A percentile compares a stretch with the other conserved stretches of the same genome.
These are phyloP conservation scores for Tephrocybe rancida DNA, from an alignment of 768 basidiomycete genomes.

Conservation along the genomic window DNA sequence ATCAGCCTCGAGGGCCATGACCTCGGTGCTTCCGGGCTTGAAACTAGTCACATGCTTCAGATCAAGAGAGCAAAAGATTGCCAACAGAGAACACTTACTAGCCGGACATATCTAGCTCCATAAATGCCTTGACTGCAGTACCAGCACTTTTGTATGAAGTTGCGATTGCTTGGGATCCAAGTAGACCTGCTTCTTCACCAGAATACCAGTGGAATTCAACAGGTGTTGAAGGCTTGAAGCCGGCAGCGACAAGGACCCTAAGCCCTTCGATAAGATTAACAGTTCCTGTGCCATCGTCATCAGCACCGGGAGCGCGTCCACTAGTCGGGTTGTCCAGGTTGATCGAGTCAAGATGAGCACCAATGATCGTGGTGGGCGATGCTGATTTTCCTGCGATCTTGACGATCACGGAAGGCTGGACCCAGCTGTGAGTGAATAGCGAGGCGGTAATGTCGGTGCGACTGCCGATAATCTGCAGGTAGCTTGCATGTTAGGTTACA, in stretches of 20 bases:
- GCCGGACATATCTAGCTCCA: slow-evolving; percentile 50
- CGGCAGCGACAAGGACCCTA: slow-evolving; percentile 40
- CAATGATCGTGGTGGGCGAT: slow-evolving; percentile 18
- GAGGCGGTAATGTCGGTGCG: slow-evolving; percentile 13
- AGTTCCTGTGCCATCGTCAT: slow-evolving; percentile 41
- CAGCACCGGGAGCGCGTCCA: slow-evolving; percentile 19
- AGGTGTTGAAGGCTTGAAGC: slow-evolving; percentile 40
- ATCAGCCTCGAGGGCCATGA: slow-evolving; percentile 41
- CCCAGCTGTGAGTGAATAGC: slow-evolving; percentile 15
- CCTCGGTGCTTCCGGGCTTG: slow-evolving; percentile 43
- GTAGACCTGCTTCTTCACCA: slow-evolving; percentile 51
- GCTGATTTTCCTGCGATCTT: slow-evolving; percentile 12
- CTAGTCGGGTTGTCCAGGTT: slow-evolving; percentile 16
- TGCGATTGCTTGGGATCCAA: slow-evolving; percentile 48
- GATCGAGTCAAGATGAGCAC: slow-evolving; percentile 24
- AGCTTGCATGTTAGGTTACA: neutral
- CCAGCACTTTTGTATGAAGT: slow-evolving; percentile 43
- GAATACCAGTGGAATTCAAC: slow-evolving; percentile 47
- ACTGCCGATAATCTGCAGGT: slow-evolving; percentile 22
- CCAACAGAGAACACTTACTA: slow-evolving; percentile 27
- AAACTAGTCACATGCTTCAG: slow-evolving; percentile 34
- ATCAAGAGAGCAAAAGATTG: neutral
- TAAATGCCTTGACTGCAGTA: slow-evolving; percentile 40
- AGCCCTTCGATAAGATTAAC: slow-evolving; percentile 51
- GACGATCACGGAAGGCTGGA: slow-evolving; percentile 17